These are phyloP conservation scores for Aspergillus brasiliensis DNA, from an alignment of 2,329 filamentous ascomycete species.

Conservation along the genomic window DNA sequence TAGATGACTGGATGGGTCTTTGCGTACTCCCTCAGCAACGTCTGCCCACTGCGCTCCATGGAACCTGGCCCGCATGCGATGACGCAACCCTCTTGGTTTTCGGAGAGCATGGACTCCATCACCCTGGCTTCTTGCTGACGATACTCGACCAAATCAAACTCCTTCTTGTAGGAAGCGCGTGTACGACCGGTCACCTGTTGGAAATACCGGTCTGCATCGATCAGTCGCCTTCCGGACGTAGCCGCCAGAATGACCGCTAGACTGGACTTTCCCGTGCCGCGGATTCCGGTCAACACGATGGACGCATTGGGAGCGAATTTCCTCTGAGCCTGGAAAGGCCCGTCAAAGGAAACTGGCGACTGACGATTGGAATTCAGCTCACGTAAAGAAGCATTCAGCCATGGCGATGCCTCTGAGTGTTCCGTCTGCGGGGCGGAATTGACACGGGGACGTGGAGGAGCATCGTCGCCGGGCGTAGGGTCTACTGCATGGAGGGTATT, in stretches of 20 bases:
- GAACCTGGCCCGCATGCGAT: constrained; percentile 72
- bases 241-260: constrained; percentile 74
- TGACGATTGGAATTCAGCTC: constrained; percentile 32
- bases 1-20: constrained; percentile 71
- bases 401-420: constrained; percentile 20
- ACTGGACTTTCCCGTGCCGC: constrained; percentile 74
- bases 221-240: constrained; percentile 66
- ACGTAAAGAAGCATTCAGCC: constrained; percentile 21
- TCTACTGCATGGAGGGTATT: background rate
- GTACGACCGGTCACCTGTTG: constrained; percentile 64
- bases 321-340: constrained; percentile 30
- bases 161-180: constrained; percentile 64
- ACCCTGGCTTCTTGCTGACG: constrained; percentile 65
- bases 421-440: constrained; percentile 16
- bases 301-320: constrained; percentile 65
- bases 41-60: constrained; percentile 65
- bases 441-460: background rate
- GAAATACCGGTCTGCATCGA: constrained; percentile 71
- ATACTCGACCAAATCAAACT: constrained; percentile 64
- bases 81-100: constrained; percentile 63
- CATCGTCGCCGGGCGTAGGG: background rate
- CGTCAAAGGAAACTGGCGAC: constrained; percentile 31
- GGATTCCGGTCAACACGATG: constrained; percentile 71
- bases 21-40: constrained; percentile 63
- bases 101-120: constrained; percentile 60